Conservation (phyloP, 31 red algal species). For the Endocladia muricata region DNA sequence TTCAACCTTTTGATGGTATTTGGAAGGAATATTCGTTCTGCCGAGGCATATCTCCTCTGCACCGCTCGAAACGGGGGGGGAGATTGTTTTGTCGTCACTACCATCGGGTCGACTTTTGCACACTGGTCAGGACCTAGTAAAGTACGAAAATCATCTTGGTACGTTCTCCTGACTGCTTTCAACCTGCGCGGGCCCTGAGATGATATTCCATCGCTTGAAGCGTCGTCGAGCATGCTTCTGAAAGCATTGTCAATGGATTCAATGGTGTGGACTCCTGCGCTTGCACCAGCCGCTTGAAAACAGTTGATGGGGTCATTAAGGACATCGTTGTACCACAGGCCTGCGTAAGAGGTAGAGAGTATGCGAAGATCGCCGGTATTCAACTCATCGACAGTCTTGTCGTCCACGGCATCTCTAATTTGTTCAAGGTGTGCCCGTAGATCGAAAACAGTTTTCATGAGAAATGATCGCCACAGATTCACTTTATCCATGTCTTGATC, state of each 20-base stretch:
- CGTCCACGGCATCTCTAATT: background rate
- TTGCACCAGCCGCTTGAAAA: background rate
- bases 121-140: constrained; percentile 8
- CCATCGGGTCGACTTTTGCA: background rate
- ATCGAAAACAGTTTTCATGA: constrained; percentile 3
- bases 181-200: background rate
- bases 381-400: background rate
- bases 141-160: constrained; percentile 5
- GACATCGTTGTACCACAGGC: background rate
- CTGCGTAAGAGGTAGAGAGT: background rate
- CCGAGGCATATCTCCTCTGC: constrained; percentile 4
- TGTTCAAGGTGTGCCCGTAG: background rate
- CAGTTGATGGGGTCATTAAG: constrained; percentile 4
- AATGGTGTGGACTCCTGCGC: background rate
- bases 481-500: constrained; percentile 18
- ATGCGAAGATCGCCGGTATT: background rate
- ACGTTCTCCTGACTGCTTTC: background rate
- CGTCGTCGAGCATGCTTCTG: background rate
- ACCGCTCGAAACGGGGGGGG: background rate
- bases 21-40: background rate
- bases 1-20: background rate
- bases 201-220: background rate
- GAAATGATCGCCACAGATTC: background rate
- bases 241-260: background rate
- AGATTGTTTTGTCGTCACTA: background rate